A percentile compares a stretch with the other conserved stretches of the same genome.
phyloP scores from a whole-genome alignment of 257 asterid genomes.

The Jasminum sambac region DNA sequence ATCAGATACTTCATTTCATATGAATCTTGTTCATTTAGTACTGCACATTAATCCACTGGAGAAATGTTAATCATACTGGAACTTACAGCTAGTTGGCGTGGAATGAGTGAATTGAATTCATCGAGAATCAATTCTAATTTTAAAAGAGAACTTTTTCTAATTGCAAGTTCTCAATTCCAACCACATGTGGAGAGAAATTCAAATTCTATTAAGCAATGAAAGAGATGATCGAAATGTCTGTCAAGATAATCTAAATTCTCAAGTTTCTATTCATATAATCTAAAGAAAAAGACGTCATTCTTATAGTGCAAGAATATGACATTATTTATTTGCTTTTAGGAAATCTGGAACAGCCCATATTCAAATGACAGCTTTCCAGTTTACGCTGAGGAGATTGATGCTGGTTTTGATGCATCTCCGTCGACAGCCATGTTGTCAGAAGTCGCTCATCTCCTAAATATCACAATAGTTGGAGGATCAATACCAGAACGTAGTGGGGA shows the following conservation, averaged over 20 bases:
- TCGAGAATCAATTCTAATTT: neutral
- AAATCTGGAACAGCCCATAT: constrained; percentile 97
- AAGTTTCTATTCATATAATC: neutral
- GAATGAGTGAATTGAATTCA: neutral
- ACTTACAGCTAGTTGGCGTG: neutral
- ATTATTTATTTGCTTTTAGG: constrained; percentile 45
- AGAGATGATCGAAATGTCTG: neutral
- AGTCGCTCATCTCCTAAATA: constrained; percentile 60
- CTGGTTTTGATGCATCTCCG: constrained; percentile 83
- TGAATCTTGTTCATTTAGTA: neutral
- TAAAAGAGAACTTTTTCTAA: neutral
- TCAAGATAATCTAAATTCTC: neutral
- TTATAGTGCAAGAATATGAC: neutral
- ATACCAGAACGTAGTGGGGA: constrained; percentile 87
- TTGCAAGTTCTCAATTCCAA: neutral
- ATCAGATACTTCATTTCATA: neutral
- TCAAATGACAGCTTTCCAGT: constrained; percentile 91
- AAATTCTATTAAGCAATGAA: neutral
- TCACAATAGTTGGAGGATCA: constrained; percentile 91
- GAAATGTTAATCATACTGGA: neutral
- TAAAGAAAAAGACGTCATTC: neutral
- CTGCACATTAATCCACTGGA: neutral
- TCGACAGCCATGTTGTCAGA: constrained; percentile 94
- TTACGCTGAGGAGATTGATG: constrained; percentile 95
- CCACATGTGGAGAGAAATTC: neutral